Percentiles rank a stretch among this genome's conserved stretches.
These are phyloP conservation scores for Acanthamoeba comandoni DNA, from an alignment of 208 protist species.

Conservation along the genomic window DNA sequence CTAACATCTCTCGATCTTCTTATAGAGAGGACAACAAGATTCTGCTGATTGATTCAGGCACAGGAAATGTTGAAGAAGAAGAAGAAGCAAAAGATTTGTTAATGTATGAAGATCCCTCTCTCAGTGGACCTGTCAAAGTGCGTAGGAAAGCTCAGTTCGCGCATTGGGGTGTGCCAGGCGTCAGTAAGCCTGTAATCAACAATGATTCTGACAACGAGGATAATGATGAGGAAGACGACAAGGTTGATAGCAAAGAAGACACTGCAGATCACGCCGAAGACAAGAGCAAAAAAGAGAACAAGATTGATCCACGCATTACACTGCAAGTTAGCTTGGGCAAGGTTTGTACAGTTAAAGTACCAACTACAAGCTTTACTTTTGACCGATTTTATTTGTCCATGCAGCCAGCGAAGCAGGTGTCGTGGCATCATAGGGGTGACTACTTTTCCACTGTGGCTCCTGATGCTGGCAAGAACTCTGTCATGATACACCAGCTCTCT, in stretches of 20 bases:
- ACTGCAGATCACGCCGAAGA: too few relatives aligned
- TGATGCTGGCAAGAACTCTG: slow-evolving; percentile 80
- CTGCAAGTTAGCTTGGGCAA: slow-evolving; percentile 13
- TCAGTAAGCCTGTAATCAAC: too few relatives aligned
- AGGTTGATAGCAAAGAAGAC: slow-evolving; percentile 3
- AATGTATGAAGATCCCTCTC: too few relatives aligned
- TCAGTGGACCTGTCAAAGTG: too few relatives aligned
- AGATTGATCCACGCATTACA: slow-evolving; percentile 19
- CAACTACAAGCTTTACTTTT: not conserved
- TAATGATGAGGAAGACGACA: slow-evolving; percentile 52
- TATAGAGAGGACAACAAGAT: slow-evolving; percentile 22
- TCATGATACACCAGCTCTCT: slow-evolving; percentile 91
- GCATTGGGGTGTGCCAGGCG: too few relatives aligned
- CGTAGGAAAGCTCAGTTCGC: too few relatives aligned
- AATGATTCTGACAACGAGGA: too few relatives aligned
- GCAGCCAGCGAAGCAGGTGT: slow-evolving; percentile 80
- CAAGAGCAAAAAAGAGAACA: not conserved
- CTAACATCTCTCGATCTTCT: not conserved
- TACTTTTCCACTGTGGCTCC: slow-evolving; percentile 89
- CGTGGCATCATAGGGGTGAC: slow-evolving; percentile 92
- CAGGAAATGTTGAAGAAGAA: not conserved
- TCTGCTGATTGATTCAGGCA: not conserved
- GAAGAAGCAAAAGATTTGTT: not conserved
- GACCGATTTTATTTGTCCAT: too few relatives aligned
- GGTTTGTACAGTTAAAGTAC: not conserved